These are phyloP conservation scores for Alternaria atra DNA, from an alignment of 2,329 filamentous ascomycete genomes.

Conservation along the genomic window DNA sequence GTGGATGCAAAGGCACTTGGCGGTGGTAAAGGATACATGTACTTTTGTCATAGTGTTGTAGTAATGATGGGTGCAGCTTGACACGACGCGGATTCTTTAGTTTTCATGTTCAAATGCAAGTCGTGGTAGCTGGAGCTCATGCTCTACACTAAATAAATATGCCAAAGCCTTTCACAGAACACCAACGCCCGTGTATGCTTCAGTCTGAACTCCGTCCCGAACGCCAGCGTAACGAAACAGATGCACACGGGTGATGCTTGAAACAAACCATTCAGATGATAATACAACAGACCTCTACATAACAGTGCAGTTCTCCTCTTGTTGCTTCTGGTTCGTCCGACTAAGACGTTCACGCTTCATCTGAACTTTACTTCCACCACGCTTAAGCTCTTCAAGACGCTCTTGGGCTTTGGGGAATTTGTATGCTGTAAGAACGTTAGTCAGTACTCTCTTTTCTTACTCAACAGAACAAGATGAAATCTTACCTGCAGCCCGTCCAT, in stretches of 20 bases:
- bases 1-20: background rate
- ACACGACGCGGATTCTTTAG: too few relatives aligned
- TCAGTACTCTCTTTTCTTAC: background rate
- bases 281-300: conserved; percentile 65
- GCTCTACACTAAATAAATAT: too few relatives aligned
- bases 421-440: conserved; percentile 70
- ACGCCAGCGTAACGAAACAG: background rate
- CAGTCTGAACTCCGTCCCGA: background rate
- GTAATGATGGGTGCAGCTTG: background rate
- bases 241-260: background rate
- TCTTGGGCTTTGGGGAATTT: conserved; percentile 94
- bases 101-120: too few relatives aligned
- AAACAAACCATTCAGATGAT: background rate
- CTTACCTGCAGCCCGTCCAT: conserved; percentile 95
- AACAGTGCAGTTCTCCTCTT: conserved; percentile 85
- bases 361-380: conserved; percentile 74
- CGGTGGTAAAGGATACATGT: background rate
- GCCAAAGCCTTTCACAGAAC: background rate
- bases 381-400: conserved; percentile 89
- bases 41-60: background rate
- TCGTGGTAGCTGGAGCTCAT: too few relatives aligned
- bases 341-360: conserved; percentile 82
- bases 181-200: background rate
- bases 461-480: conserved; percentile 33
- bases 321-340: conserved; percentile 81